Evolutionary conservation across 148 eudicot genomes (phyloP), one percentile per base, ranked within the genome.

Genomic region (Gaultheria prostrata): DNA sequence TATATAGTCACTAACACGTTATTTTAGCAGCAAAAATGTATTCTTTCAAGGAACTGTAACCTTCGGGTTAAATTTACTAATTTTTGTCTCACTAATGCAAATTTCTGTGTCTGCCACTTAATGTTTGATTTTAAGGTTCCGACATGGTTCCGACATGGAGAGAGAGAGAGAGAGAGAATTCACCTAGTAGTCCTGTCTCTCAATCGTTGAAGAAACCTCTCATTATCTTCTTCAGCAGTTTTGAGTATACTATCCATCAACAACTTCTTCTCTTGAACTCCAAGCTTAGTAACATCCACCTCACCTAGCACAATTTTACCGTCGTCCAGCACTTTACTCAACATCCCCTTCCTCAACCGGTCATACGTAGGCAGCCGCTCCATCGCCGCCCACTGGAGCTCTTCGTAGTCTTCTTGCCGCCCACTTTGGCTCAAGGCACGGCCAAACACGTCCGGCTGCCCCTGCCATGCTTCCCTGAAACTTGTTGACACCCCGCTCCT

Each of bases 341-440:
- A 15, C 8, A 90, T 80, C 21, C 92, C 92, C 17, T 72, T 89
- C 59, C 80, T 89, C 74, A 90, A 39, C 77, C 91, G 72, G 71
- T 87, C 86, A 76, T 80, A 89, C 1, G 92, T 90, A 1, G 92
- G 92, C 0, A 90, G 89, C 82, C 94, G 79, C 87, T 85, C 87
- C 1, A 85, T 72, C 4, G 87, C 87, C 3, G 87, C 87, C 87
- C 87, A 85, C 72, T 26, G 76, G 26, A 85, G 87, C 78, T 82
- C 87, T 54, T 82, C 82, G 73, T 85, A 82, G 12, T 89, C 91
- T 4, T 89, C 86, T 65, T 80, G 73, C 46, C 70, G 43, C 3
- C 33, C 73, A 39, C 79, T 87, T 82, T 81, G 81, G 39, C 14
- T 77, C 45, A 84, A 81, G 0, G 61, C 88, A 0, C 83, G 81